Evolutionary conservation across 257 asterid genomes (phyloP).

Genomic region (Primulina eburnea): DNA sequence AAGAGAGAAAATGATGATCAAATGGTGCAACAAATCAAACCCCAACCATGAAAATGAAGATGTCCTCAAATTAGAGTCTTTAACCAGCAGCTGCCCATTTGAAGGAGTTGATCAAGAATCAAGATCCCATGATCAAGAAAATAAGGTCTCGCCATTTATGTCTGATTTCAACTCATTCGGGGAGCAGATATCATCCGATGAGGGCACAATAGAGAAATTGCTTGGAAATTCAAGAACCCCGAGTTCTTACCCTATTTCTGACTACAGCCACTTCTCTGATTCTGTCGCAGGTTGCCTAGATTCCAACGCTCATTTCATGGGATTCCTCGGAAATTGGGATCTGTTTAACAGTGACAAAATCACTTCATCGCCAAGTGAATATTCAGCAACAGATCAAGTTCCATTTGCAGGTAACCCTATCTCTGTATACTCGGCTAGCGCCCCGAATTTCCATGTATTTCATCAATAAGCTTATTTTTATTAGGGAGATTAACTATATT

Average conservation of each 20-base stretch:
- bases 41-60: constrained; percentile 21
- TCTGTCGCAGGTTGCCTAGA: constrained; percentile 24
- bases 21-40: constrained; percentile 25
- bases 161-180: constrained; percentile 6
- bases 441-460: constrained; percentile 27
- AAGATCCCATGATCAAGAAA: constrained; percentile 22
- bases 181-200: constrained; percentile 34
- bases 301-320: constrained; percentile 32
- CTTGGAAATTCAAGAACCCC: constrained; percentile 31
- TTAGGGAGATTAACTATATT: constrained; percentile 7
- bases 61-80: constrained; percentile 29
- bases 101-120: constrained; percentile 31
- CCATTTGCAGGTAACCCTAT: constrained; percentile 44
- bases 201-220: constrained; percentile 43
- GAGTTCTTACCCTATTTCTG: constrained; percentile 28
- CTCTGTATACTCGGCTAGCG: constrained; percentile 30
- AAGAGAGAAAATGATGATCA: constrained; percentile 47
- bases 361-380: constrained; percentile 17
- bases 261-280: constrained; percentile 15
- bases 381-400: constrained; percentile 23
- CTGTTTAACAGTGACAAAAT: constrained; percentile 28
- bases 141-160: constrained; percentile 19
- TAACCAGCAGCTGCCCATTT: constrained; percentile 23
- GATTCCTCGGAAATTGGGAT: constrained; percentile 45
- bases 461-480: constrained; percentile 15